phyloP scores from a whole-genome alignment of 2,329 filamentous ascomycete species.

The Fusarium mangiferae region DNA sequence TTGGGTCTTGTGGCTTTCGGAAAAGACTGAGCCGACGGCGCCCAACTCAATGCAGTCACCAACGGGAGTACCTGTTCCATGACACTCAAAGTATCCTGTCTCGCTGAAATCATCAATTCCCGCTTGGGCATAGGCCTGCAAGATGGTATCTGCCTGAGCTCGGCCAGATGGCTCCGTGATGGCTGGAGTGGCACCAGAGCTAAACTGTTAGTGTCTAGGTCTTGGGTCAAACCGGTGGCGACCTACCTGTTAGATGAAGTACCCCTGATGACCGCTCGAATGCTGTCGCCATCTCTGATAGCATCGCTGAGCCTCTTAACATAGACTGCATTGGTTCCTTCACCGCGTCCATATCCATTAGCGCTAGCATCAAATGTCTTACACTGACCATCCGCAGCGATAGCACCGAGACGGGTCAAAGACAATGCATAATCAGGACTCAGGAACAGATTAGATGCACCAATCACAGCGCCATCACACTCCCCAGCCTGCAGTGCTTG shows the following conservation, averaged over 20 bases:
- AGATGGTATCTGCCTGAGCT: conserved; percentile 53
- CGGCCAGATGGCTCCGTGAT: conserved; percentile 62
- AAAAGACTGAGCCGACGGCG: conserved; percentile 50
- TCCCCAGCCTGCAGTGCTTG: conserved; percentile 48
- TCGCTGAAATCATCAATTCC: conserved; percentile 31
- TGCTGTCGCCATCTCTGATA: conserved; percentile 61
- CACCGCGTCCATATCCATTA: conserved; percentile 64
- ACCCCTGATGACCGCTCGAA: conserved; percentile 60
- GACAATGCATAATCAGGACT: conserved; percentile 41
- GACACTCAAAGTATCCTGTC: conserved; percentile 47
- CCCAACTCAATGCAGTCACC: conserved; percentile 45
- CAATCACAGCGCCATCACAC: conserved; percentile 47
- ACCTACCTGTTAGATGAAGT: conserved; percentile 56
- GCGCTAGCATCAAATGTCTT: conserved; percentile 62
- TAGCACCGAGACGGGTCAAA: conserved; percentile 38
- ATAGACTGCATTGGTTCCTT: conserved; percentile 64
- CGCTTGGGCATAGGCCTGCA: conserved; percentile 40
- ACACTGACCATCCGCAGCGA: conserved; percentile 49
- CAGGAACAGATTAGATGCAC: conserved; percentile 46
- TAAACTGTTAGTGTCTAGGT: conserved; percentile 10
- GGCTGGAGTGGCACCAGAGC: conserved; percentile 59
- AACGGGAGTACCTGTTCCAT: conserved; percentile 46
- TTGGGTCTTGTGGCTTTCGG: conserved; percentile 28
- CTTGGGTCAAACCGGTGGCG: fast-evolving
- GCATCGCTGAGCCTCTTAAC: conserved; percentile 65